phyloP scores from a whole-genome alignment of 495 filamentous ascomycete genomes.

The Annulohypoxylon moriforme region DNA sequence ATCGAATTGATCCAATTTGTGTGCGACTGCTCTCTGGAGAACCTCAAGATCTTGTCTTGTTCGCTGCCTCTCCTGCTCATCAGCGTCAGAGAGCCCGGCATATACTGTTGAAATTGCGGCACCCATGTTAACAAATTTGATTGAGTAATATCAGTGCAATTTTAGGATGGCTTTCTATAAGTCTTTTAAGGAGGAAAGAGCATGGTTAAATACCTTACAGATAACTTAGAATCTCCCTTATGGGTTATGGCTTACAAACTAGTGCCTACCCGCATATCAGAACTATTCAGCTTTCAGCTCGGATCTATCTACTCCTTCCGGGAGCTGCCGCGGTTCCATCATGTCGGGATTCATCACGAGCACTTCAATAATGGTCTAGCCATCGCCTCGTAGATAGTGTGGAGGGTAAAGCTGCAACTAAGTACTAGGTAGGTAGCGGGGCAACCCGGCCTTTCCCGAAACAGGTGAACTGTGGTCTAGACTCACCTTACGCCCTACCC shows the following conservation, averaged over 20 bases:
- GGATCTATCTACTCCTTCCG: neutral
- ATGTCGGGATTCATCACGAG: neutral
- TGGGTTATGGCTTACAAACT: too few species aligned
- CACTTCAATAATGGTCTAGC: neutral
- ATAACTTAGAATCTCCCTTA: too few species aligned
- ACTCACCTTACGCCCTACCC: neutral
- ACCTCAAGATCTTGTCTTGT: neutral
- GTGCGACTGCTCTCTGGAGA: neutral
- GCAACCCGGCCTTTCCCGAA: neutral
- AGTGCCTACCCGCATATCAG: too few species aligned
- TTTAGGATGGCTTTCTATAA: neutral
- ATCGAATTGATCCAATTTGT: neutral
- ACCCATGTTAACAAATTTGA: neutral
- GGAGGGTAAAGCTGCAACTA: neutral
- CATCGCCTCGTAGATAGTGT: neutral
- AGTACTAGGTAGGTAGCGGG: neutral
- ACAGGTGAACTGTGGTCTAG: neutral
- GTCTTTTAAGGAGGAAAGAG: neutral
- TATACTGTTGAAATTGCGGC: neutral
- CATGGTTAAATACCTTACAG: neutral
- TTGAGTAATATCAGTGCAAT: neutral
- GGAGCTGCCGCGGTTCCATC: neutral
- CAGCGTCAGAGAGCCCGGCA: neutral
- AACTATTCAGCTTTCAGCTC: slow-evolving; percentile 3
- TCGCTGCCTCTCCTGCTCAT: neutral